These are phyloP conservation scores for Thalia dealbata DNA, from an alignment of 176 grass and related monocot genomes.

Conservation along the genomic window DNA sequence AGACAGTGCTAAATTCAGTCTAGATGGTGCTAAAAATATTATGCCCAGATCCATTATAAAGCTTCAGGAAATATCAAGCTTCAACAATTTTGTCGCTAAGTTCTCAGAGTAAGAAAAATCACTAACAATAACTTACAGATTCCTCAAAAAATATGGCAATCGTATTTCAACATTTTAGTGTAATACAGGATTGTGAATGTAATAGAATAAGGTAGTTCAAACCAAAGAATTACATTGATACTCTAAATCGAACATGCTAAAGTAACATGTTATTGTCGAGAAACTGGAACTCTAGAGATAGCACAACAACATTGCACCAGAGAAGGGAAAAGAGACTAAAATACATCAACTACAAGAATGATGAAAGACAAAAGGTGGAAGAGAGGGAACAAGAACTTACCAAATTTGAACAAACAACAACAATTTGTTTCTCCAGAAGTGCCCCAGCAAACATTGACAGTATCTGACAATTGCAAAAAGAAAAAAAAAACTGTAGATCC, in stretches of 20 bases:
- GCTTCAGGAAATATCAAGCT: neutral
- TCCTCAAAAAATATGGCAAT: neutral
- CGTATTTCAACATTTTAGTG: neutral
- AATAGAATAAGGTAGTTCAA: too few species aligned
- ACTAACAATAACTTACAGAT: neutral
- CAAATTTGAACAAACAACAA: constrained; percentile 92
- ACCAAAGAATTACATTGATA: neutral
- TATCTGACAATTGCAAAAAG: constrained; percentile 59
- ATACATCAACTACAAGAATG: neutral
- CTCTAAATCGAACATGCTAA: neutral
- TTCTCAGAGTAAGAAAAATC: neutral
- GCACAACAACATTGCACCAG: neutral
- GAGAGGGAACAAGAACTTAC: constrained; percentile 31
- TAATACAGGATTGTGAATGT: neutral
- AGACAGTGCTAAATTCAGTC: too few species aligned
- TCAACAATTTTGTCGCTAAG: neutral
- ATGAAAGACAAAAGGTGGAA: constrained; percentile 5
- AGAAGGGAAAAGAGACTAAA: neutral
- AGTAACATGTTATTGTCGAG: neutral
- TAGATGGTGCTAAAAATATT: neutral
- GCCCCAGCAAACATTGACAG: constrained; percentile 78
- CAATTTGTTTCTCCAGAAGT: constrained; percentile 94
- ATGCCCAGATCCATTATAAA: neutral
- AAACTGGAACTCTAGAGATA: neutral
- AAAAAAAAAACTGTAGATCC: constrained; percentile 9